Conservation (phyloP, 768 basidiomycete genomes). For the Mycena olivaceomarginata region DNA sequence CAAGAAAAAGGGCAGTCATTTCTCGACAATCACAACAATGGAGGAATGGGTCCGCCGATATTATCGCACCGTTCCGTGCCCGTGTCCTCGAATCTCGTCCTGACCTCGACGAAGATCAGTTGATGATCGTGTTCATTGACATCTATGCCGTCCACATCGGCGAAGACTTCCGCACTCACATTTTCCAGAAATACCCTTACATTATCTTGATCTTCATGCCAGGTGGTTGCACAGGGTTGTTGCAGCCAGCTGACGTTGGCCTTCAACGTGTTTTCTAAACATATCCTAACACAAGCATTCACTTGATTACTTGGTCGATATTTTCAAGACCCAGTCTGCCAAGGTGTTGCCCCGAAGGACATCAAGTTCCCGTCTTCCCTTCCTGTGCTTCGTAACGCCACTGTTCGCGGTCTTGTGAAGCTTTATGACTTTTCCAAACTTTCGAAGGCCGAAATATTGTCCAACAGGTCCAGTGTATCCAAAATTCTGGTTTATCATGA, state of each 20-base stretch:
- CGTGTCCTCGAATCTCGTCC: neutral
- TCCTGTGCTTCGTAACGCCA: neutral
- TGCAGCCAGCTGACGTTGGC: neutral
- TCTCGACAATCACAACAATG: conserved; percentile 14
- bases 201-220: conserved; percentile 9
- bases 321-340: neutral
- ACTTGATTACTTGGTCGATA: neutral
- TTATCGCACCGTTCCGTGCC: conserved; percentile 32
- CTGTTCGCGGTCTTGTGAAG: neutral
- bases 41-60: conserved; percentile 31
- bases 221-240: neutral
- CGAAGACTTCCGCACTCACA: neutral
- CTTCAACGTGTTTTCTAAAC: conserved; percentile 9
- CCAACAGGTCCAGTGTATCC: neutral
- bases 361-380: neutral
- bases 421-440: neutral
- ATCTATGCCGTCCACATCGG: neutral
- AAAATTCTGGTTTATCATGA: too few species aligned
- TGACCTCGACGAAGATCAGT: neutral
- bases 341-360: neutral
- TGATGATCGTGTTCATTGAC: too few species aligned
- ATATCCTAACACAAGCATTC: neutral
- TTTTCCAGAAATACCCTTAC: neutral
- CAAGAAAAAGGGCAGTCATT: conserved; percentile 20
- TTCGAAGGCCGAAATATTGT: conserved; percentile 1